Evolutionary conservation across 352 stramenopile genomes (phyloP).

Genomic region (Globisporangium emineosum): DNA sequence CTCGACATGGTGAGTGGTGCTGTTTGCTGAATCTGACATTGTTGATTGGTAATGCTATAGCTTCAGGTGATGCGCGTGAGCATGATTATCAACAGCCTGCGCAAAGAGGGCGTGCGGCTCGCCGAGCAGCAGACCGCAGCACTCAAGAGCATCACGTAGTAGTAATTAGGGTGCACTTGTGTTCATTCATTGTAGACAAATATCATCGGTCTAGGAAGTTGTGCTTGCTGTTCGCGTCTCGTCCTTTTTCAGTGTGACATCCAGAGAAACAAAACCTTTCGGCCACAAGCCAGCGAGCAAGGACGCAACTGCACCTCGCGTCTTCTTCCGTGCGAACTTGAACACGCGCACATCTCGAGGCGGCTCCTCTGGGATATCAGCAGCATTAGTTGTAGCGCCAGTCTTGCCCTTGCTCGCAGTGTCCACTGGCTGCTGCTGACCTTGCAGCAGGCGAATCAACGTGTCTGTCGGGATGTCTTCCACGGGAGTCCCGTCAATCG

Average conservation of each 20-base stretch:
- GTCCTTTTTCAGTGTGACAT: not conserved
- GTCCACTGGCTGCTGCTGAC: not conserved
- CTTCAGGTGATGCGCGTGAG: conserved; percentile 63
- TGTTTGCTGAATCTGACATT: not conserved
- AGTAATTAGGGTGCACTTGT: not conserved
- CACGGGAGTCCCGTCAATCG: conserved; percentile 25
- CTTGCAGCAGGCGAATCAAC: conserved; percentile 23
- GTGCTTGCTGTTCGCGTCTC: not conserved
- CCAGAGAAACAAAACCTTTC: not conserved
- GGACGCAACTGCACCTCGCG: not conserved
- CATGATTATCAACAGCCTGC: conserved; percentile 55
- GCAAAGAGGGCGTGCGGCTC: conserved; percentile 69
- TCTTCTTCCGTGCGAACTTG: conserved; percentile 9
- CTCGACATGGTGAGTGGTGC: not conserved
- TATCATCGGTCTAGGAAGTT: not conserved
- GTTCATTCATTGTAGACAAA: no score
- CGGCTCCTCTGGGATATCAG: not conserved
- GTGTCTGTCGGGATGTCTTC: conserved; percentile 29
- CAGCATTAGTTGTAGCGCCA: not conserved
- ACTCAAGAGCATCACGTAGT: conserved; percentile 56
- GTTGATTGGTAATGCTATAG: conserved; percentile 23
- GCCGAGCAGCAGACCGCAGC: conserved; percentile 69
- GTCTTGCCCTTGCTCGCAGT: not conserved
- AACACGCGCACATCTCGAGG: not conserved
- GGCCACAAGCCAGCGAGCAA: conserved; percentile 5